Conservation (phyloP, 2,329 filamentous ascomycete species). For the Trichothecium roseum region DNA sequence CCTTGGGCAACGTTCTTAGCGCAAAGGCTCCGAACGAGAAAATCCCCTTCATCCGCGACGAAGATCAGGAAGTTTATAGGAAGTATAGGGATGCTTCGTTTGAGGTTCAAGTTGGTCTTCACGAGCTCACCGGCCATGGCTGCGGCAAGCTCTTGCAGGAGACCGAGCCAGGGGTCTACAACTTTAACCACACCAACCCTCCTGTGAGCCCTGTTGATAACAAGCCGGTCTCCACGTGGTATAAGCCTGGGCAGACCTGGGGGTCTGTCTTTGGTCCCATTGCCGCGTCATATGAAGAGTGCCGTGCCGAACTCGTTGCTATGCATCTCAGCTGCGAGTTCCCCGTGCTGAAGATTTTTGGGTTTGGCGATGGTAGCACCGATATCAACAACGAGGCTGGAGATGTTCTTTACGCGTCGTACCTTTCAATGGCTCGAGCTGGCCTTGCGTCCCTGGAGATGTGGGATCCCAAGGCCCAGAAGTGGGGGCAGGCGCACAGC, state of each 20-base stretch:
- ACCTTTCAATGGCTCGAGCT: conserved; percentile 90
- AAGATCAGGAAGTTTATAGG: conserved; percentile 68
- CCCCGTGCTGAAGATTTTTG: conserved; percentile 79
- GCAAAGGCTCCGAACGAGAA: conserved; percentile 89
- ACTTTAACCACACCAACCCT: conserved; percentile 77
- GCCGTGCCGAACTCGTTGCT: conserved; percentile 84
- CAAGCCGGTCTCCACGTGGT: conserved; percentile 72
- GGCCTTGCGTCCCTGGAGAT: conserved; percentile 82
- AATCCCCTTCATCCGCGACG: conserved; percentile 76
- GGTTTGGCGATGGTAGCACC: conserved; percentile 67
- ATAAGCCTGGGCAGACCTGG: conserved; percentile 94
- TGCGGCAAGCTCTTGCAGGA: conserved; percentile 92
- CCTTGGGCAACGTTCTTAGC: conserved; percentile 82
- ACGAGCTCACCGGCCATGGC: conserved; percentile 81
- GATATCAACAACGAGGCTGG: conserved; percentile 70
- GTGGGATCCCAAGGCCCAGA: conserved; percentile 84
- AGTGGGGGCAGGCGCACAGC: conserved; percentile 90
- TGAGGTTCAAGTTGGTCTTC: conserved; percentile 90
- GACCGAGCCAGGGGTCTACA: conserved; percentile 69
- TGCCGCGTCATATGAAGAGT: conserved; percentile 87
- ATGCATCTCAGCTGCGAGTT: conserved; percentile 90
- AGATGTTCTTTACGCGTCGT: conserved; percentile 78
- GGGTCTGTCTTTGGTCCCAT: conserved; percentile 82
- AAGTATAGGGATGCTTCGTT: conserved; percentile 81
- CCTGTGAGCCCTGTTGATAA: conserved; percentile 71